Conservation (phyloP, 2,329 filamentous ascomycete genomes). For the Huntiella moniliformis region DNA sequence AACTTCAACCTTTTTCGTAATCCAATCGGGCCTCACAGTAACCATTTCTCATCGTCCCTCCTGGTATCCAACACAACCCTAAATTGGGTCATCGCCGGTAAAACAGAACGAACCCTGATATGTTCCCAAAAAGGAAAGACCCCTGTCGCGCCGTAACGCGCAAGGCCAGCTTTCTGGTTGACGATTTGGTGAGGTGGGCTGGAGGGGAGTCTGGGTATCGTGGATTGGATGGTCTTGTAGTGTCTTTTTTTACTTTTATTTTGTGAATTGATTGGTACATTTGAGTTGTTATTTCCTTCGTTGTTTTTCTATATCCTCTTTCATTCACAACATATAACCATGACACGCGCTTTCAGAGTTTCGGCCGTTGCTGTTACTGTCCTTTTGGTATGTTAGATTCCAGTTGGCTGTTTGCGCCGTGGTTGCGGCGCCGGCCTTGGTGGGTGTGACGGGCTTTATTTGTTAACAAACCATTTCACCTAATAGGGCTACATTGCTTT, state of each 20-base stretch:
- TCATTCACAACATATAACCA: conserved; percentile 25
- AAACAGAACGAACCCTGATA: not conserved
- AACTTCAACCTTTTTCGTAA: conserved; percentile 40
- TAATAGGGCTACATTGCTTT: conserved; percentile 80
- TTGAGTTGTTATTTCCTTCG: not conserved
- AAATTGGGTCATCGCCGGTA: not conserved
- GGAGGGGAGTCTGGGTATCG: too few species aligned
- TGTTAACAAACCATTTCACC: conserved; percentile 20
- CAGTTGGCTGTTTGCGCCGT: not conserved
- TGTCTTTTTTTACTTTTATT: too few species aligned
- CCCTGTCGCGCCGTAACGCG: not conserved
- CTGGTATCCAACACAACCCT: not conserved
- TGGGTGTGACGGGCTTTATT: not conserved
- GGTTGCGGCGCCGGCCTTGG: too few species aligned
- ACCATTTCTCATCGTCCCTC: not conserved
- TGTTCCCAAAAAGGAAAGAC: too few species aligned
- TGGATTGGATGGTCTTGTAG: too few species aligned
- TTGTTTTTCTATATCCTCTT: not conserved
- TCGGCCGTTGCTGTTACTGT: conserved; percentile 67
- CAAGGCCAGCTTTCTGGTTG: conserved; percentile 2
- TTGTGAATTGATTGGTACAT: too few species aligned
- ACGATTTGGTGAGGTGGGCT: too few species aligned
- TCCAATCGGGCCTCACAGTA: conserved; percentile 30
- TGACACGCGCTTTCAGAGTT: conserved; percentile 90
- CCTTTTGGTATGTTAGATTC: conserved; percentile 49